These are phyloP conservation scores for Pichiaceae sp. DNA, from an alignment of 1,139 yeast species.

Conservation along the genomic window DNA sequence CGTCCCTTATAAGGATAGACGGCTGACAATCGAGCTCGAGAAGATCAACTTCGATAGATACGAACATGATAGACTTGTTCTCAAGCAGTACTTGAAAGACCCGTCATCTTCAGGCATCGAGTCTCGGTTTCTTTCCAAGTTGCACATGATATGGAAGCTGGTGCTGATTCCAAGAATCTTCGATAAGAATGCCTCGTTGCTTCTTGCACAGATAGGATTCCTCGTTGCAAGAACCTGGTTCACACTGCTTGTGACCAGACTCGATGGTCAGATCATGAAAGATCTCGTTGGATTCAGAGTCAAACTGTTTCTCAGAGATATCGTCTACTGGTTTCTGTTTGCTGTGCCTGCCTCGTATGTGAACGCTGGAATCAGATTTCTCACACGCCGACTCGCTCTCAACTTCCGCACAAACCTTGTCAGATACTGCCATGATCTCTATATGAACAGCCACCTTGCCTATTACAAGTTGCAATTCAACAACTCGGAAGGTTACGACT, in stretches of 20 bases:
- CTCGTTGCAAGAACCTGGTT: slow-evolving; percentile 81
- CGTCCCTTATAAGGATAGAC: slow-evolving; percentile 42
- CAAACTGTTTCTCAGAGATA: slow-evolving; percentile 63
- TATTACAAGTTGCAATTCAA: slow-evolving; percentile 68
- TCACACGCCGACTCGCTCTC: slow-evolving; percentile 69
- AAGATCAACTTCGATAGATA: slow-evolving; percentile 51
- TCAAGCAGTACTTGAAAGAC: slow-evolving; percentile 41
- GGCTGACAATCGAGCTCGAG: slow-evolving; percentile 45
- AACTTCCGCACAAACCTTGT: slow-evolving; percentile 81
- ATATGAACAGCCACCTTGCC: slow-evolving; percentile 71
- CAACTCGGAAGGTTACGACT: slow-evolving; percentile 16
- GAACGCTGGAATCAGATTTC: slow-evolving; percentile 79
- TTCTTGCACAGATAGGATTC: slow-evolving; percentile 67
- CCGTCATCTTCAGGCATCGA: slow-evolving; percentile 33
- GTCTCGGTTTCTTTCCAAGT: slow-evolving; percentile 65
- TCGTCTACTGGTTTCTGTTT: slow-evolving; percentile 78
- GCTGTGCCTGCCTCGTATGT: slow-evolving; percentile 94
- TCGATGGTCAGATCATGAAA: slow-evolving; percentile 89
- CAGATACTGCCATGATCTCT: slow-evolving; percentile 84
- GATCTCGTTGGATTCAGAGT: slow-evolving; percentile 83
- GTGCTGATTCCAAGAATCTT: slow-evolving; percentile 70
- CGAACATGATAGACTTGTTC: slow-evolving; percentile 61
- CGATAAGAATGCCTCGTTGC: slow-evolving; percentile 58
- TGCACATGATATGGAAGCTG: slow-evolving; percentile 62
- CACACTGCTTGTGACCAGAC: slow-evolving; percentile 74